Conservation (phyloP, 768 basidiomycete genomes). For the Lentinula lateritia region DNA sequence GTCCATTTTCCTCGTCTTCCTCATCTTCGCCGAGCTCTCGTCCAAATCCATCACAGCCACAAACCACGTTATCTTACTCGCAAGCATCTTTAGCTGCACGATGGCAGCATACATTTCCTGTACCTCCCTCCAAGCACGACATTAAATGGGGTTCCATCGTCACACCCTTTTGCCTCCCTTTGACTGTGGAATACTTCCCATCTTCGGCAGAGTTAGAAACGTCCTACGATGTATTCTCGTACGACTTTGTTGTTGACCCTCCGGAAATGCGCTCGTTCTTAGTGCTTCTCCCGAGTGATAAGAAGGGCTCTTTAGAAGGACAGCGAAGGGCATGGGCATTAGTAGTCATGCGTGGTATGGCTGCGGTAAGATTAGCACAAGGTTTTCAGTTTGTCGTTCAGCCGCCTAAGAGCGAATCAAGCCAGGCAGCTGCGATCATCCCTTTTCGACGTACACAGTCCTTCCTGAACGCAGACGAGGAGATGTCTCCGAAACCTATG, state of each 20-base stretch:
- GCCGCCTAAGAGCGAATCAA: slow-evolving; percentile 23
- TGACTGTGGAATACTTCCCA: slow-evolving; percentile 89
- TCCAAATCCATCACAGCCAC: slow-evolving; percentile 66
- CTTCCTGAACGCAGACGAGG: slow-evolving; percentile 49
- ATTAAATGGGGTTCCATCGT: slow-evolving; percentile 89
- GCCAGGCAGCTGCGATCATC: slow-evolving; percentile 22
- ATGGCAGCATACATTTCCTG: slow-evolving; percentile 86
- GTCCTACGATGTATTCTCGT: slow-evolving; percentile 77
- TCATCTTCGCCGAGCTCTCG: slow-evolving; percentile 42
- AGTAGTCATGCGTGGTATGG: slow-evolving; percentile 88
- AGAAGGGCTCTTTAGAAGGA: slow-evolving; percentile 44
- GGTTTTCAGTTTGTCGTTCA: slow-evolving; percentile 90
- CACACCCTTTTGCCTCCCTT: slow-evolving; percentile 81
- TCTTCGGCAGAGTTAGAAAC: slow-evolving; percentile 66
- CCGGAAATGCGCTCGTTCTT: slow-evolving; percentile 84
- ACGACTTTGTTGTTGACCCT: slow-evolving; percentile 83
- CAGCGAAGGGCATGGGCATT: slow-evolving; percentile 68
- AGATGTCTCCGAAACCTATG: slow-evolving; percentile 44
- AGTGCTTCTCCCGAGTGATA: slow-evolving; percentile 55
- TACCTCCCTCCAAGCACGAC: slow-evolving; percentile 70
- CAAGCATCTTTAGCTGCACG: slow-evolving; percentile 76
- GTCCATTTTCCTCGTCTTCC: slow-evolving; percentile 34
- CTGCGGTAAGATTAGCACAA: slow-evolving; percentile 84
- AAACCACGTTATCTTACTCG: slow-evolving; percentile 48
- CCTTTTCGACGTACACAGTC: slow-evolving; percentile 45